These are phyloP conservation scores for Inga oerstediana DNA, from an alignment of 306 rosid genomes.

Conservation along the genomic window DNA sequence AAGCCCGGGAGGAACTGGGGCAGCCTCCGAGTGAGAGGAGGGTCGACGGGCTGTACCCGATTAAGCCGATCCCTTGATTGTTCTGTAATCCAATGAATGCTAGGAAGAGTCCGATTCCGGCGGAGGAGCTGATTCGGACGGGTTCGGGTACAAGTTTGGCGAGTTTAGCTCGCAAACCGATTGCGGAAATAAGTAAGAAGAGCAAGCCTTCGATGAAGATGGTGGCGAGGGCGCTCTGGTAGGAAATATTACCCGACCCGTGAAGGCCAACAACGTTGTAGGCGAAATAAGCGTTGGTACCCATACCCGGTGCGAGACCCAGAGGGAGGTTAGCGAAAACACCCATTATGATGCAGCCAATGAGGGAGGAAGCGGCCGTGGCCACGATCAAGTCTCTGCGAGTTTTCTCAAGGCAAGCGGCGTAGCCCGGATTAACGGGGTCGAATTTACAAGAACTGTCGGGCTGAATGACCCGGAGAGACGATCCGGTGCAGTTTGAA, in stretches of 20 bases:
- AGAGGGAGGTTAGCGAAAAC: conserved; percentile 87
- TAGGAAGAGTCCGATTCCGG: conserved; percentile 91
- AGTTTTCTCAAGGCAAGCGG: conserved; percentile 61
- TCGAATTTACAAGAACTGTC: conserved; percentile 64
- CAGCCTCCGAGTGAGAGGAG: conserved; percentile 77
- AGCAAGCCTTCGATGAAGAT: conserved; percentile 83
- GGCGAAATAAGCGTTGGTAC: conserved; percentile 93
- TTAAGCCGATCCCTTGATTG: conserved; percentile 82
- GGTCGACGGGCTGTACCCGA: conserved; percentile 80
- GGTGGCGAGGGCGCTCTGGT: conserved; percentile 83
- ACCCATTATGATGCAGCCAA: conserved; percentile 93
- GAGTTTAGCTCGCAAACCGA: conserved; percentile 79
- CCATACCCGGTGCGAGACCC: conserved; percentile 98
- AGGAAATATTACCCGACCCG: conserved; percentile 87
- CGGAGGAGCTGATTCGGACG: conserved; percentile 92
- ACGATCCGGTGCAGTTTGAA: conserved; percentile 47
- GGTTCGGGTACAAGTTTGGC: conserved; percentile 89
- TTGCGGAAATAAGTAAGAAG: conserved; percentile 63
- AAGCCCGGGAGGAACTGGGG: conserved; percentile 58
- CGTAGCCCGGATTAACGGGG: conserved; percentile 91
- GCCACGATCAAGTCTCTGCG: conserved; percentile 91
- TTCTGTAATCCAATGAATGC: conserved; percentile 90
- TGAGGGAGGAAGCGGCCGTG: conserved; percentile 77
- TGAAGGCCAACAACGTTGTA: conserved; percentile 97
- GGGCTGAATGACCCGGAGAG: conserved; percentile 57